Evolutionary conservation across 331 rosid species (phyloP), one percentile per base, ranked within the genome.

Genomic region (Acacia concinna): DNA sequence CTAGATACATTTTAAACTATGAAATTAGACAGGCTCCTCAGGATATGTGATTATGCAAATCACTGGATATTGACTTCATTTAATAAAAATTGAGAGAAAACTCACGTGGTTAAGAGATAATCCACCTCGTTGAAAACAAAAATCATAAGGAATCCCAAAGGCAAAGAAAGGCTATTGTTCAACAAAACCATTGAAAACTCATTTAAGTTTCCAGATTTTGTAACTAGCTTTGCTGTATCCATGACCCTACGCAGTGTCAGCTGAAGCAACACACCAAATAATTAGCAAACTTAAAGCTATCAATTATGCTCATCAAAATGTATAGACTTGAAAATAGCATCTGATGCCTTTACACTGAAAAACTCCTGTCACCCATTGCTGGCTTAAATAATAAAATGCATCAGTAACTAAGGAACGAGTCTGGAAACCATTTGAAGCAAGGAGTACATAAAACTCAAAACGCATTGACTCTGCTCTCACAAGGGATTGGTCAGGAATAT

Each of bases 161-260:
- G 99, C 86, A 96, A 75, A 65, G 99, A 96, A 74, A 96, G 98
- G 32, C 84, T 81, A 90, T 96, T 96, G 85, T 96, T 96, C 74
- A 96, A 91, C 91, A 96, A 84, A 86, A 96, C 99, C 99, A 93
- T 96, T 9, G 99, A 93, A 83, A 96, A 96, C 82, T 93, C 99
- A 34, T 96, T 96, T 83, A 96, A 77, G 81, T 88, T 91, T 82
- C 99, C 99, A 52, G 98, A 93, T 85, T 89, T 91, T 41, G 98
- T 91, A 65, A 84, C 77, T 63, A 83, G 97, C 85, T 96, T 96
- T 74, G 99, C 99, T 9, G 96, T 91, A 87, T 96, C 99, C 97
- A 96, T 96, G 87, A 91, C 88, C 81, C 88, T 89, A 71, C 97
- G 93, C 54, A 96, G 88, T 44, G 97, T 96, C 82, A 96, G 87